Evolutionary conservation across 176 grass and related monocot genomes (phyloP).

Genomic region (Pharus latifolius): DNA sequence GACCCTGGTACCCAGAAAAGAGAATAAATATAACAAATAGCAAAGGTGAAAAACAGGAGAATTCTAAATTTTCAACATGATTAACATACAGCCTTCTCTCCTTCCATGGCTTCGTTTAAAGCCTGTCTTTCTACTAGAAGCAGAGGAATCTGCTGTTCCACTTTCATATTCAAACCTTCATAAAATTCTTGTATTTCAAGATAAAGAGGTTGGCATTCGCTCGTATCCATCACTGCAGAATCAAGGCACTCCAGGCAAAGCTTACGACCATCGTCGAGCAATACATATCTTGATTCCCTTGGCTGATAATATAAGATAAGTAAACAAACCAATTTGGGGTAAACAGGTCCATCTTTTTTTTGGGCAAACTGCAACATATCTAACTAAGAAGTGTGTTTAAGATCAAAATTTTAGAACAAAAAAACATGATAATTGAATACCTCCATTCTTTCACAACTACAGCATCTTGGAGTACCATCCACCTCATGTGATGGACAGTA

Average conservation of each 20-base stretch:
- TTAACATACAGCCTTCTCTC: conserved; percentile 70
- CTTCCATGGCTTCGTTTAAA: conserved; percentile 97
- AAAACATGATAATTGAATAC: conserved; percentile 28
- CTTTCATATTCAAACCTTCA: conserved; percentile 94
- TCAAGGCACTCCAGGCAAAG: conserved; percentile 93
- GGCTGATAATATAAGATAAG: conserved; percentile 37
- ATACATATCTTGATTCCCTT: conserved; percentile 78
- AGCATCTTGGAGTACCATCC: conserved; percentile 91
- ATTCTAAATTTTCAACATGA: conserved; percentile 6
- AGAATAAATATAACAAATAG: conserved; percentile 4
- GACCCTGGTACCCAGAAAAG: conserved; percentile 44
- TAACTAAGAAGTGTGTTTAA: not conserved
- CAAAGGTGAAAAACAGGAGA: not conserved
- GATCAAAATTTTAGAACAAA: not conserved
- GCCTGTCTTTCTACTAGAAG: conserved; percentile 96
- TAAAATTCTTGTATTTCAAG: conserved; percentile 89
- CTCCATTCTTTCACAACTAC: conserved; percentile 98
- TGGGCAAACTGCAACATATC: not conserved
- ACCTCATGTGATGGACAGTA: conserved; percentile 96
- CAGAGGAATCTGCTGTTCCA: conserved; percentile 86
- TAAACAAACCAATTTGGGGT: conserved; percentile 23
- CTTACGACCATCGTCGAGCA: conserved; percentile 77
- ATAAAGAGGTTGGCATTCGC: conserved; percentile 77
- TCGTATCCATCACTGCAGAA: conserved; percentile 85
- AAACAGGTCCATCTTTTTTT: conserved; percentile 10